Conservation (phyloP, 1,284 basidiomycete species). For the Fomitiporia mediterranea region DNA sequence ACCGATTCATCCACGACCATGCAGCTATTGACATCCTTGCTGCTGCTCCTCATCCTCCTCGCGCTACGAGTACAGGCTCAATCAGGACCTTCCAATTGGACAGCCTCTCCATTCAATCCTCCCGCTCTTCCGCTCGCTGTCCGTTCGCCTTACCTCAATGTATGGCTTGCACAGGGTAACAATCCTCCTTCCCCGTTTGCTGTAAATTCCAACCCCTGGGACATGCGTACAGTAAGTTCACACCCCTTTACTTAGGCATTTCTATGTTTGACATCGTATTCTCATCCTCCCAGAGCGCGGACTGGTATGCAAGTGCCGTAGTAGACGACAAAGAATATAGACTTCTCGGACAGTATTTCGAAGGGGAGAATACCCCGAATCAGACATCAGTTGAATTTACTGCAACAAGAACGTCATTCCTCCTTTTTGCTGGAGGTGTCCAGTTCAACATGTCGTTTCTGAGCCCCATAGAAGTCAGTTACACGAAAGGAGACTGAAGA, state of each 20-base stretch:
- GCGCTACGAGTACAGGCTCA: not conserved
- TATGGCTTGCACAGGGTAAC: slow-evolving; percentile 15
- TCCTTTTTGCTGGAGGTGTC: slow-evolving; percentile 34
- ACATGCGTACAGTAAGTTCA: not conserved
- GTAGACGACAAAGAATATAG: slow-evolving; percentile 5
- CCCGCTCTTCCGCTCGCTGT: slow-evolving; percentile 15
- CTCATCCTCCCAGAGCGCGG: not conserved
- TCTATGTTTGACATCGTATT: not conserved
- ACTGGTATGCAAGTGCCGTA: slow-evolving; percentile 8
- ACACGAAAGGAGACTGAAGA: not conserved
- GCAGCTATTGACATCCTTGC: no score
- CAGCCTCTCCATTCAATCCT: slow-evolving; percentile 16
- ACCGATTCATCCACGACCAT: no score
- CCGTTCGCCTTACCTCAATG: slow-evolving; percentile 16
- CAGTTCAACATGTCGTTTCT: slow-evolving; percentile 35
- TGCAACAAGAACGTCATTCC: slow-evolving; percentile 34
- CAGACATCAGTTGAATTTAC: slow-evolving; percentile 27
- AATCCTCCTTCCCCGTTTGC: not conserved
- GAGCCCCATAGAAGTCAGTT: slow-evolving; percentile 38
- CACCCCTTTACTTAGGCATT: not conserved
- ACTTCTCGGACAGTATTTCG: slow-evolving; percentile 4
- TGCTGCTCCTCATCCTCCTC: no score
- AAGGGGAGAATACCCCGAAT: slow-evolving; percentile 17
- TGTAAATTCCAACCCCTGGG: not conserved
- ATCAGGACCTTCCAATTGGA: not conserved